phyloP scores from a whole-genome alignment of 1,139 yeast genomes.

The Yamadazyma aaseri region DNA sequence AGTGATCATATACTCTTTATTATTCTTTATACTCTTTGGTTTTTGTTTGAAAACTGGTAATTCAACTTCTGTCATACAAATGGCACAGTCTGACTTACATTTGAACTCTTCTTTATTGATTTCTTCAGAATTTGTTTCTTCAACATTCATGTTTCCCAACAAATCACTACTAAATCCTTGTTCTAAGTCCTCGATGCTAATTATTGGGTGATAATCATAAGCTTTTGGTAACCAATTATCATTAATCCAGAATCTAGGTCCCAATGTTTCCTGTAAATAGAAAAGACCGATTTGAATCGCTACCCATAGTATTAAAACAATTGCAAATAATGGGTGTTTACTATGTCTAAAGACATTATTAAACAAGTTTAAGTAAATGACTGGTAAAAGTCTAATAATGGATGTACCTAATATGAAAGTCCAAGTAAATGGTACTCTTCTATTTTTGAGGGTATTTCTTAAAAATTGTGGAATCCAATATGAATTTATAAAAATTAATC shows the following conservation, averaged over 20 bases:
- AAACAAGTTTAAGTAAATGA: slow-evolving; percentile 56
- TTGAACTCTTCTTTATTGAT: slow-evolving; percentile 26
- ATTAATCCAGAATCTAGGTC: slow-evolving; percentile 84
- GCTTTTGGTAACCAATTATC: slow-evolving; percentile 71
- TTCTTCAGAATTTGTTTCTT: slow-evolving; percentile 10
- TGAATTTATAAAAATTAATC: slow-evolving; percentile 57
- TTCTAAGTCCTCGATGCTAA: slow-evolving; percentile 62
- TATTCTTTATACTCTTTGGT: slow-evolving; percentile 19
- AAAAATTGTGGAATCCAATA: slow-evolving; percentile 91
- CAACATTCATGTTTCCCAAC: slow-evolving; percentile 19
- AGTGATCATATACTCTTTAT: slow-evolving; percentile 74
- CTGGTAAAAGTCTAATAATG: slow-evolving; percentile 59
- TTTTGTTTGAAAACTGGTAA: slow-evolving; percentile 47
- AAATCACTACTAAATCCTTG: slow-evolving; percentile 47
- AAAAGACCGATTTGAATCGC: slow-evolving; percentile 54
- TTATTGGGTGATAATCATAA: slow-evolving; percentile 75
- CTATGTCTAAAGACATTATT: slow-evolving; percentile 52
- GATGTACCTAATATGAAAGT: slow-evolving; percentile 70
- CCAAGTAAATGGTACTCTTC: slow-evolving; percentile 67
- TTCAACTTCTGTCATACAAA: slow-evolving; percentile 79
- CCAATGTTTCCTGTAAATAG: slow-evolving; percentile 61
- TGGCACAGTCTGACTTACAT: slow-evolving; percentile 68
- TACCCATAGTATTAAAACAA: slow-evolving; percentile 51
- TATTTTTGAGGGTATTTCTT: slow-evolving; percentile 72
- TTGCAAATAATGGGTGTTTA: slow-evolving; percentile 50